Conservation (phyloP, 2,329 filamentous ascomycete species). For the Xylariaceae sp. region DNA sequence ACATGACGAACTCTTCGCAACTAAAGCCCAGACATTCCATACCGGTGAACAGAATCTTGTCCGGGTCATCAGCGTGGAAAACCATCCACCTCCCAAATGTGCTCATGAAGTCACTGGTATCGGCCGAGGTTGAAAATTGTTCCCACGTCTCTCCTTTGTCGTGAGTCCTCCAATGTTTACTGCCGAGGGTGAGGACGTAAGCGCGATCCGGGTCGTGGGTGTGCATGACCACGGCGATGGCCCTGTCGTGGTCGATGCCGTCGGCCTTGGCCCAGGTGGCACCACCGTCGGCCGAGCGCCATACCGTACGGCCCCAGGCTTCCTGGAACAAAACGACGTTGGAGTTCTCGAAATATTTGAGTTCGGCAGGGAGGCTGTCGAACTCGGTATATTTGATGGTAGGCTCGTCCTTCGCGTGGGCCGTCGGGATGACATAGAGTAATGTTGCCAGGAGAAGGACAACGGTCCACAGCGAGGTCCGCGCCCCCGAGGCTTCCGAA, state of each 20-base stretch:
- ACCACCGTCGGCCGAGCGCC: constrained; percentile 75
- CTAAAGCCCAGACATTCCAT: constrained; percentile 58
- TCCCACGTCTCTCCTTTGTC: constrained; percentile 79
- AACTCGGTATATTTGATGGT: constrained; percentile 59
- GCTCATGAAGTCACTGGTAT: constrained; percentile 46
- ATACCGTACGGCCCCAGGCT: constrained; percentile 53
- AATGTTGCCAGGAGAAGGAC: constrained; percentile 28
- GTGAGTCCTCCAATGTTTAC: constrained; percentile 72
- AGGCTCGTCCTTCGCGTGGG: constrained; percentile 55
- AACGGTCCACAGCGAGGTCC: constrained; percentile 31
- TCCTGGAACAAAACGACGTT: constrained; percentile 75
- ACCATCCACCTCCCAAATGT: constrained; percentile 44
- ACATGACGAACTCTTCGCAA: constrained; percentile 58
- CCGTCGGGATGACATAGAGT: constrained; percentile 22
- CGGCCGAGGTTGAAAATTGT: constrained; percentile 57
- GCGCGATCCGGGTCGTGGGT: constrained; percentile 71
- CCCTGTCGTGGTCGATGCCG: constrained; percentile 55
- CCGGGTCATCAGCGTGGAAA: constrained; percentile 77
- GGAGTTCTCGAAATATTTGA: constrained; percentile 89
- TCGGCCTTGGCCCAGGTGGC: constrained; percentile 63
- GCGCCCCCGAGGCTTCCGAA: constrained; percentile 36
- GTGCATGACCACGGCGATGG: constrained; percentile 63
- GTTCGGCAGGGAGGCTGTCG: constrained; percentile 54
- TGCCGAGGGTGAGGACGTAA: constrained; percentile 64
- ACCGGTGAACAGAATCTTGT: constrained; percentile 80